phyloP scores from a whole-genome alignment of 148 eudicot species.

The Rhododendron vialii region DNA sequence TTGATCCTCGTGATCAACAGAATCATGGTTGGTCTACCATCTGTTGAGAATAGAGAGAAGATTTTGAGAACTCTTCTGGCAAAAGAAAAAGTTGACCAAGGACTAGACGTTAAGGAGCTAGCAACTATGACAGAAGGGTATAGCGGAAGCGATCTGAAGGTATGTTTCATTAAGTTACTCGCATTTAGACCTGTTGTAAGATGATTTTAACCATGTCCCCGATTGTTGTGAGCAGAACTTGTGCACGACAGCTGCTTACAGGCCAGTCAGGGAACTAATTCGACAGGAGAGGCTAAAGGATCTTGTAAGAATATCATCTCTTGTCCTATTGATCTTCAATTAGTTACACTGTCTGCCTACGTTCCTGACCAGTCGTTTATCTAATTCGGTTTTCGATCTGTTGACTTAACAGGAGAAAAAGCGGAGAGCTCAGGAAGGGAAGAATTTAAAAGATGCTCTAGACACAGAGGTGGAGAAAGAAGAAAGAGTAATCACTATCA shows the following conservation, averaged over 20 bases:
- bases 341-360: not conserved
- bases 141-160: conserved; percentile 92
- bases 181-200: not conserved
- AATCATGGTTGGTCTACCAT: conserved; percentile 84
- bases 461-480: conserved; percentile 28
- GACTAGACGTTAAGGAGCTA: conserved; percentile 58
- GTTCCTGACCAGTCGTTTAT: not conserved
- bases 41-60: conserved; percentile 68
- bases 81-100: conserved; percentile 71
- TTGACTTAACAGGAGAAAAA: conserved; percentile 43
- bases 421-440: conserved; percentile 32
- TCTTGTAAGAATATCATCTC: conserved; percentile 34
- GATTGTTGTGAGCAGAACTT: conserved; percentile 49
- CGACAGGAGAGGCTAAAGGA: conserved; percentile 80
- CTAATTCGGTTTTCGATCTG: not conserved
- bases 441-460: conserved; percentile 12
- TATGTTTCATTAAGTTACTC: not conserved
- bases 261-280: conserved; percentile 88
- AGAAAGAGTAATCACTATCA: conserved; percentile 54
- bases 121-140: conserved; percentile 86
- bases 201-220: conserved; percentile 9
- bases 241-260: conserved; percentile 94
- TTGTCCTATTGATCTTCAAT: not conserved
- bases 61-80: conserved; percentile 79
- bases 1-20: conserved; percentile 26